These are phyloP conservation scores for Laburnicola sp. DNA, from an alignment of 2,329 filamentous ascomycete species.

Conservation along the genomic window DNA sequence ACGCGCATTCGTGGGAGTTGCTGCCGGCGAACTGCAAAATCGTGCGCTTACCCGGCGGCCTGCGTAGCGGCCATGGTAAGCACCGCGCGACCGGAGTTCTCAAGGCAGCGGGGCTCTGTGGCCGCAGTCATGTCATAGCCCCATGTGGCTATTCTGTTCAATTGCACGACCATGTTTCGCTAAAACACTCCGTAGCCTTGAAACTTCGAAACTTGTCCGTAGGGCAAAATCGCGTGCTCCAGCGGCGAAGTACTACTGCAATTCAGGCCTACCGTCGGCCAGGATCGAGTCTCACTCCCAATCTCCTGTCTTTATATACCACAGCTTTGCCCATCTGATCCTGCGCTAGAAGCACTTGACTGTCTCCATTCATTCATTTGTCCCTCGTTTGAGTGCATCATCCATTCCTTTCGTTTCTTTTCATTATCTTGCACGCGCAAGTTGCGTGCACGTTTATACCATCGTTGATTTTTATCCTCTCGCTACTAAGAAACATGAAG, in stretches of 20 bases:
- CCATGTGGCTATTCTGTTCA: not conserved
- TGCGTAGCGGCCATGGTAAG: not conserved
- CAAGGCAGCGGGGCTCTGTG: not conserved
- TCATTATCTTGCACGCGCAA: not conserved
- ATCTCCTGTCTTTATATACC: not conserved
- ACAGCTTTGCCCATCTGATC: not conserved
- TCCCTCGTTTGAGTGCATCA: slow-evolving; percentile 3
- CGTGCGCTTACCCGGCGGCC: not conserved
- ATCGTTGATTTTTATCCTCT: not conserved
- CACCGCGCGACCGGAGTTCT: slow-evolving; percentile 1
- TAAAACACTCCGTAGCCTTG: not conserved
- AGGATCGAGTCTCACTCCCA: slow-evolving; percentile 3
- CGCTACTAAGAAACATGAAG: not conserved
- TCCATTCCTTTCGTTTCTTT: not conserved
- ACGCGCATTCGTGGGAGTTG: not conserved
- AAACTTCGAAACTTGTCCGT: slow-evolving; percentile 9
- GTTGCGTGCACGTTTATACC: not conserved
- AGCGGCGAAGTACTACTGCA: slow-evolving; percentile 5
- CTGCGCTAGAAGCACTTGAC: slow-evolving; percentile 2
- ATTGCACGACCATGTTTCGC: not conserved
- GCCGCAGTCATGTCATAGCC: not conserved
- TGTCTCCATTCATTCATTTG: slow-evolving; percentile 7
- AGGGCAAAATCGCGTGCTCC: slow-evolving; percentile 3
- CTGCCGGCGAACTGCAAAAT: not conserved
- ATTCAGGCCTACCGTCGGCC: slow-evolving; percentile 3